phyloP scores from a whole-genome alignment of 2,329 filamentous ascomycete species.

The Penicillium nordicum region DNA sequence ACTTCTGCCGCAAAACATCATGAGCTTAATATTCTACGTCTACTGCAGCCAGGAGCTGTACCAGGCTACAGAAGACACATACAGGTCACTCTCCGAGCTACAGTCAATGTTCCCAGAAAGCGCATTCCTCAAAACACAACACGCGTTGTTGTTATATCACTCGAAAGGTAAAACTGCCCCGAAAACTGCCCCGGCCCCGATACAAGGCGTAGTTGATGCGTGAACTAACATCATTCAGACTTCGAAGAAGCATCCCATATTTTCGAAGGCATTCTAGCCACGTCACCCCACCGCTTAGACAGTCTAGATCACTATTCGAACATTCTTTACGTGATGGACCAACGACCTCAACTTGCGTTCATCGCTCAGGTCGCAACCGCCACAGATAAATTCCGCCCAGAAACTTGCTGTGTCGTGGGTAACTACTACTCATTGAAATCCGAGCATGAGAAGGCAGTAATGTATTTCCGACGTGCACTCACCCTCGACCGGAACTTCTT shows the following conservation, averaged over 20 bases:
- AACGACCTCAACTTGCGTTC: constrained; percentile 85
- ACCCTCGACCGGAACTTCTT: constrained; percentile 87
- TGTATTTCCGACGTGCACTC: constrained; percentile 91
- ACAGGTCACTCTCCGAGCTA: constrained; percentile 71
- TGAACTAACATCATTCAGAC: constrained; percentile 39
- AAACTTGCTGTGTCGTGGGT: constrained; percentile 93
- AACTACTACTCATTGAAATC: constrained; percentile 96
- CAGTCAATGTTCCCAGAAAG: constrained; percentile 81
- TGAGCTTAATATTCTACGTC: constrained; percentile 90
- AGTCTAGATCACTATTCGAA: constrained; percentile 95
- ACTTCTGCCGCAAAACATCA: constrained; percentile 81
- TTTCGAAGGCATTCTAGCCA: constrained; percentile 65
- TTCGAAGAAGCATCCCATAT: constrained; percentile 62
- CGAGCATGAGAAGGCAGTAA: constrained; percentile 94
- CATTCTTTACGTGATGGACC: constrained; percentile 88
- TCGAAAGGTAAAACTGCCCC: constrained; percentile 56
- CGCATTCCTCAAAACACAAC: constrained; percentile 85
- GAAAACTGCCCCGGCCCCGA: not conserved
- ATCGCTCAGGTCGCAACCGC: constrained; percentile 85
- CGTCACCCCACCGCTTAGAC: constrained; percentile 70
- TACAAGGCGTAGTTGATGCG: not conserved
- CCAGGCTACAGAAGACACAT: constrained; percentile 72
- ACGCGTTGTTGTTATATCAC: constrained; percentile 84
- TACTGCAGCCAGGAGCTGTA: constrained; percentile 90
- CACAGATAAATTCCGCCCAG: constrained; percentile 92